Base-by-base conservation (phyloP, 225 moss, liverwort and hornwort species). In the Physcomitrium patens region DNA sequence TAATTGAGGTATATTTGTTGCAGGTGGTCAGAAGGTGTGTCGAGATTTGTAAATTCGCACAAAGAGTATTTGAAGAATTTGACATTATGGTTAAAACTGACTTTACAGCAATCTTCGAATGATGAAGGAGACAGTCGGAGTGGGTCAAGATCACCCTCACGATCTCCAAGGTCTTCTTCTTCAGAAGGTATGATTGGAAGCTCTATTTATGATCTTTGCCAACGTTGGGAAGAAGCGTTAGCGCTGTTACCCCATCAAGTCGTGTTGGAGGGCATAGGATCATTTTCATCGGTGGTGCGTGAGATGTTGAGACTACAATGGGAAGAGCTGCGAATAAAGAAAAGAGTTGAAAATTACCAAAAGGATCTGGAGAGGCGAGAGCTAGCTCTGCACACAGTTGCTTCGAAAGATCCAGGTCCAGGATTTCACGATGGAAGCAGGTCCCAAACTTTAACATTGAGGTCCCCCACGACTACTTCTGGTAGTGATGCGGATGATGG, bases 291-390 rank as follows among this genome's bases (percentile, higher is more conserved):
- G 4, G 81, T 87, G 22, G 89, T 93, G 5, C 83, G 66, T 22
- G 86, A 90, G 45, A 86, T 90, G 88, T 42, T 85, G 50, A 75
- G 72, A 50, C 57, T 89, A 43, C 92, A 93, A 46, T 72, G 49
- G 55, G 92, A 93, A 58, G 92, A 93, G 80, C 77, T 90, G 43
- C 77, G 86, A 24, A 83, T 86, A 37, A 88, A 87, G 67, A 93
- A 93, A 42, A 67, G 72, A 27, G 88, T 88, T 3, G 92, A 93
- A 11, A 69, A 61, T 12, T 70, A 3, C 17, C 81, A 81, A 46
- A 65, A 78, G 22, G 92, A 93, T 26, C 60, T 86, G 10, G 82
- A 78, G 62, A 82, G 82, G 46, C 72, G 84, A 20, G 86, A 83
- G 12, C 71, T 41, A 0, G 31, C 82, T 5, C 67, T 76, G 9